phyloP scores from a whole-genome alignment of 2,329 filamentous ascomycete species.

The Pseudogymnoascus sp. region DNA sequence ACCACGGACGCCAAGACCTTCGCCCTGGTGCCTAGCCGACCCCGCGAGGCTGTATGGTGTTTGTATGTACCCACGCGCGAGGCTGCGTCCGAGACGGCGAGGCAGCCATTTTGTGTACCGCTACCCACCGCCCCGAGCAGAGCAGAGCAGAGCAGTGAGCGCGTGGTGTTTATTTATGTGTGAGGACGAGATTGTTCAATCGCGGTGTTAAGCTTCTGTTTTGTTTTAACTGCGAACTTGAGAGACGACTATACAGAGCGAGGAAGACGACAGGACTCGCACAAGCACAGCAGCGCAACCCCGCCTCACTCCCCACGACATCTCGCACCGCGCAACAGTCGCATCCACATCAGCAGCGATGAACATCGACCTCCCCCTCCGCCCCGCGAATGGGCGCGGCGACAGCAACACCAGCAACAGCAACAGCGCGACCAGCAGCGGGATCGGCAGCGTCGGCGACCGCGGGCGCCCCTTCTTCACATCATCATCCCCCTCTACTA shows the following conservation, averaged over 20 bases:
- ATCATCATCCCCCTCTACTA: constrained; percentile 48
- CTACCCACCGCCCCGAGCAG: neutral
- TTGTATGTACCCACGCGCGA: neutral
- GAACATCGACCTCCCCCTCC: constrained; percentile 29
- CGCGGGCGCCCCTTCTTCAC: constrained; percentile 26
- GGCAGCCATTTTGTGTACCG: neutral
- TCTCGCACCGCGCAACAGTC: neutral
- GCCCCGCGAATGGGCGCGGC: constrained; percentile 19
- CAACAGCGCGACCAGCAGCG: neutral
- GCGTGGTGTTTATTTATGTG: too few species aligned
- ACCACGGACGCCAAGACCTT: neutral
- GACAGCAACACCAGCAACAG: constrained; percentile 14
- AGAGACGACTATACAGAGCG: neutral
- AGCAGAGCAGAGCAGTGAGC: neutral
- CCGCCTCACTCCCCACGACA: neutral
- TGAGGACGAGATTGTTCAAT: too few species aligned
- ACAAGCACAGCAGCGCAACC: neutral
- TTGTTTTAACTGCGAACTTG: neutral
- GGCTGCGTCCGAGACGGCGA: neutral
- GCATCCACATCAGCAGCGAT: constrained; percentile 14
- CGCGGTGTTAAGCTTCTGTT: neutral
- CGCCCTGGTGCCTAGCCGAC: neutral
- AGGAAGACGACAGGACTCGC: neutral
- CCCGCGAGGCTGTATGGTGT: neutral
- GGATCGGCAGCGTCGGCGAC: neutral